phyloP scores from a whole-genome alignment of 73 alveolate genomes.

The Diophrys sp. region DNA sequence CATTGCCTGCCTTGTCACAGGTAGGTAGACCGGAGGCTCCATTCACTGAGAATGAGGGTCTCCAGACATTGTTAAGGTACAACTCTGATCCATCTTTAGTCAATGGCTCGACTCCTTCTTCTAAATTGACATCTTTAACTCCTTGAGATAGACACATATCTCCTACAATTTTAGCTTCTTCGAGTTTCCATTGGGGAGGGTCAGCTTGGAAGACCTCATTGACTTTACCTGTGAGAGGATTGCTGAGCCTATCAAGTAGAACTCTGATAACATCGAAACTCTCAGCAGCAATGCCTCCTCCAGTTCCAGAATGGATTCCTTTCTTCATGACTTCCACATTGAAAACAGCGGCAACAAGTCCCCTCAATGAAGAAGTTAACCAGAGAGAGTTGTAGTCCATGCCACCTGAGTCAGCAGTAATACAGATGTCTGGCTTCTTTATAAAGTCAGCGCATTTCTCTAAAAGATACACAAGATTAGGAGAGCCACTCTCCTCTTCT shows the following conservation, averaged over 20 bases:
- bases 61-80: conserved; percentile 83
- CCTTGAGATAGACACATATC: not conserved
- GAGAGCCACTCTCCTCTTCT: conserved; percentile 60
- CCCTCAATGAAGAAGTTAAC: conserved; percentile 60
- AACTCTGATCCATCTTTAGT: conserved; percentile 4
- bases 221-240: conserved; percentile 25
- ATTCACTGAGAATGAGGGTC: conserved; percentile 71
- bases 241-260: conserved; percentile 47
- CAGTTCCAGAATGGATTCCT: conserved; percentile 52
- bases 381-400: conserved; percentile 37
- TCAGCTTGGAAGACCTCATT: not conserved
- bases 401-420: conserved; percentile 59
- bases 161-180: conserved; percentile 52
- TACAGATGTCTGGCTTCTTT: conserved; percentile 35
- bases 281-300: conserved; percentile 67
- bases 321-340: conserved; percentile 36
- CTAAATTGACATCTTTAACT: not conserved
- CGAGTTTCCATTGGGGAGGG: conserved; percentile 40
- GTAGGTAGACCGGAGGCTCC: conserved; percentile 90
- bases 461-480: conserved; percentile 36
- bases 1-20: conserved; percentile 77
- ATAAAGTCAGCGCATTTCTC: conserved; percentile 41
- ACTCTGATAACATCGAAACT: conserved; percentile 39
- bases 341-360: conserved; percentile 14
- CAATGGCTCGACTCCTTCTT: conserved; percentile 8